phyloP scores from a whole-genome alignment of 305 asterid species.

The Stenogyne calaminthoides region DNA sequence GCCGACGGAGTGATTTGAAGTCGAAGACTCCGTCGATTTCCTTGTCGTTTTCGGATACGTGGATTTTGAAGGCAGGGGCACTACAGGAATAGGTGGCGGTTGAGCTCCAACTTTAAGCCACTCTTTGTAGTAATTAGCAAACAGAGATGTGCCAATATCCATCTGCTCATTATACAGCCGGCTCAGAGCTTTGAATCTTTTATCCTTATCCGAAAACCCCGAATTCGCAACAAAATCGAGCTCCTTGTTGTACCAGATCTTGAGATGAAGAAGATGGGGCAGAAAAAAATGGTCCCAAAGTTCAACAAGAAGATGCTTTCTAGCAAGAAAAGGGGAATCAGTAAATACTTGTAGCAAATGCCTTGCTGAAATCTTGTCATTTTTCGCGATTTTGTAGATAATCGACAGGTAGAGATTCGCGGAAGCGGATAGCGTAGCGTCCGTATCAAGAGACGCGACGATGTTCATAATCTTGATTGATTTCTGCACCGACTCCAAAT shows the following conservation, averaged over 20 bases:
- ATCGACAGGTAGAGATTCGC: constrained; percentile 68
- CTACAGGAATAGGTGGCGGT: constrained; percentile 66
- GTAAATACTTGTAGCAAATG: constrained; percentile 62
- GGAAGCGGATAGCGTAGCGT: constrained; percentile 60
- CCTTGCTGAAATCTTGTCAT: constrained; percentile 59
- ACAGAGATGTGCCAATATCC: constrained; percentile 69
- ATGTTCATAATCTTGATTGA: constrained; percentile 51
- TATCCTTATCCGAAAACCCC: constrained; percentile 36
- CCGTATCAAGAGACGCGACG: constrained; percentile 45
- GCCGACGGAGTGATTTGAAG: constrained; percentile 39
- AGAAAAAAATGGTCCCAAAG: constrained; percentile 85
- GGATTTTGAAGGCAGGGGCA: constrained; percentile 56
- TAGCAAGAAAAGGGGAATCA: constrained; percentile 63
- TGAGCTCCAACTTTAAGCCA: constrained; percentile 79
- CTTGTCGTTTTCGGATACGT: constrained; percentile 47
- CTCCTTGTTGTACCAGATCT: constrained; percentile 72
- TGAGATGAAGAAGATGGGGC: constrained; percentile 84
- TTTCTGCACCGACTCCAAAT: constrained; percentile 48
- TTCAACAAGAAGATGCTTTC: constrained; percentile 69
- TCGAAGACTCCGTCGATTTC: constrained; percentile 51
- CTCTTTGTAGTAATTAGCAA: constrained; percentile 68
- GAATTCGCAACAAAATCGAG: constrained; percentile 45
- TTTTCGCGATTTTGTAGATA: constrained; percentile 55
- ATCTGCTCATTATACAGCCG: constrained; percentile 50
- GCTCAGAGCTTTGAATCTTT: constrained; percentile 46